These are phyloP conservation scores for Porphyra umbilicalis DNA, from an alignment of 31 red algal genomes.

Conservation along the genomic window DNA sequence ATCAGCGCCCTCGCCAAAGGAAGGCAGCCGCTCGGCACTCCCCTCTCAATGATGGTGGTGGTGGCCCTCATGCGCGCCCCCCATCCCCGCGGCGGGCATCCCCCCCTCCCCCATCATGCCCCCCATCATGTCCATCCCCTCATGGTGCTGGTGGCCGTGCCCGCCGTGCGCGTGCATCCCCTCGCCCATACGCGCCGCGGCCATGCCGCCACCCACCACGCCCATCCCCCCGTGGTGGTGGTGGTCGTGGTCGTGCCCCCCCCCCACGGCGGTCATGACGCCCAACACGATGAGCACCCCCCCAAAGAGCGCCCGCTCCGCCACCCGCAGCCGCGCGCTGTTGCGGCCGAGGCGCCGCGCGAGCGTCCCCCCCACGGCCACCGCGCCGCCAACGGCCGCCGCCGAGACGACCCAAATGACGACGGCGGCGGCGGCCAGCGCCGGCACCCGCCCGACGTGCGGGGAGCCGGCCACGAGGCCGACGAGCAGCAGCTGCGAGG, in stretches of 20 bases:
- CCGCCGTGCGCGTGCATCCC: neutral
- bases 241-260: neutral
- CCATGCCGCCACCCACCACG: neutral
- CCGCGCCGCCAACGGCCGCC: neutral
- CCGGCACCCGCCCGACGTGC: neutral
- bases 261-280: neutral
- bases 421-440: neutral
- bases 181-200: neutral
- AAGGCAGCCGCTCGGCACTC: no score
- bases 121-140: neutral
- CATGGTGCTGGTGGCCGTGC: neutral
- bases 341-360: neutral
- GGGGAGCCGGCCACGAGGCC: neutral
- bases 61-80: no score
- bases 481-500: neutral
- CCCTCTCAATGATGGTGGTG: neutral
- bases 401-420: neutral
- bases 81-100: no score
- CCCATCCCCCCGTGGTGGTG: neutral
- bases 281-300: neutral
- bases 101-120: neutral
- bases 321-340: neutral
- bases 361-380: neutral
- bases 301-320: neutral
- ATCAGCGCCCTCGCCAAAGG: no score